Conservation (phyloP, 495 filamentous ascomycete genomes). For the Penicillium canescens region DNA sequence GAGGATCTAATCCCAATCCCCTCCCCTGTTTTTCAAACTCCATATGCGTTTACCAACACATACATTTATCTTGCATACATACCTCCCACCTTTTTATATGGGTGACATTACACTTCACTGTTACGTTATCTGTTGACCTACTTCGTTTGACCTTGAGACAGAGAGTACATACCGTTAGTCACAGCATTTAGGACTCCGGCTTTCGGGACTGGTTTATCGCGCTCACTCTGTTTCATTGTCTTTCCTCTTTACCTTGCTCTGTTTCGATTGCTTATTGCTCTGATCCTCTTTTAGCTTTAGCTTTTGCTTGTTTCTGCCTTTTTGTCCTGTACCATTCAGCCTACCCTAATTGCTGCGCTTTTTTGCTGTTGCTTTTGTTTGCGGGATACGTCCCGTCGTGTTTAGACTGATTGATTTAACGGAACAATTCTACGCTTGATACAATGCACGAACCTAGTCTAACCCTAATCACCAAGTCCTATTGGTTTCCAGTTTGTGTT, state of each 20-base stretch:
- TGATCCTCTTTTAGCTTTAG: constrained; percentile 2
- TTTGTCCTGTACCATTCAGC: background rate
- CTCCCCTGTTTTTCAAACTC: no score
- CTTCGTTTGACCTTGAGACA: no score
- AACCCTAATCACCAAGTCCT: no score
- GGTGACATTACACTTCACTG: no score
- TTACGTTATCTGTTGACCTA: no score
- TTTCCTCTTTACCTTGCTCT: background rate
- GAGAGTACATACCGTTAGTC: no score
- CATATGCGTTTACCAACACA: constrained; percentile 6
- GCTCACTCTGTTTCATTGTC: no score
- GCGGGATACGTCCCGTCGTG: constrained; percentile 3
- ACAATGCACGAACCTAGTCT: background rate
- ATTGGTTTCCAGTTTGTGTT: no score
- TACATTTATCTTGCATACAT: constrained; percentile 12
- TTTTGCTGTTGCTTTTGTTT: constrained; percentile 1
- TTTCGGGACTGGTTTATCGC: no score
- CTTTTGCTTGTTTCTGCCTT: background rate
- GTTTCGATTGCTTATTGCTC: background rate
- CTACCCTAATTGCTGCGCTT: background rate
- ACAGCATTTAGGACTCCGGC: no score
- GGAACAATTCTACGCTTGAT: background rate
- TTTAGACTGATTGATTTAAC: constrained; percentile 4
- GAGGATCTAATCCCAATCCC: background rate
- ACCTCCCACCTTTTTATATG: background rate